Percentiles rank a stretch among this genome's conserved stretches.
These are phyloP conservation scores for Pisolithus thermaeus DNA, from an alignment of 1,284 basidiomycete genomes.

Conservation along the genomic window DNA sequence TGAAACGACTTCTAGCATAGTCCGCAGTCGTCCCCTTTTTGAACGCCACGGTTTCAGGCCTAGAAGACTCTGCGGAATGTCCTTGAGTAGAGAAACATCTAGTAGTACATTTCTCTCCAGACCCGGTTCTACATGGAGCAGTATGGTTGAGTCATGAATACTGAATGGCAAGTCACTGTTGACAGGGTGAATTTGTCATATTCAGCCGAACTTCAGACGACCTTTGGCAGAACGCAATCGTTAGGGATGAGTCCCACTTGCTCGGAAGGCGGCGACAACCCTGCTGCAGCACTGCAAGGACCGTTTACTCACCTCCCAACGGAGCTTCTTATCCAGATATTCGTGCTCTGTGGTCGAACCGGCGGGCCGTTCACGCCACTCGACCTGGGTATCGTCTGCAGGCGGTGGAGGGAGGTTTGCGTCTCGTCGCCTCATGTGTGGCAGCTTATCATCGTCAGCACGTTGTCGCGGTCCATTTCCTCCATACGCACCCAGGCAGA, in stretches of 20 bases:
- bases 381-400: constrained; percentile 46
- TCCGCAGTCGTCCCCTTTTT: no score
- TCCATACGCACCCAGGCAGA: constrained; percentile 42
- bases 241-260: not conserved
- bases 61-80: no score
- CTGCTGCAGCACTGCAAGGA: not conserved
- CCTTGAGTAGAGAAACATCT: no score
- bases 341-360: constrained; percentile 37
- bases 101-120: no score
- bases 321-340: constrained; percentile 61
- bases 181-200: no score
- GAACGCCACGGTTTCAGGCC: no score
- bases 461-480: constrained; percentile 29
- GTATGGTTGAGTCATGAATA: no score
- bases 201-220: no score
- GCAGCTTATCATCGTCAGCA: constrained; percentile 50
- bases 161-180: no score
- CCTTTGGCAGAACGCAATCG: not conserved
- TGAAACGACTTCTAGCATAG: no score
- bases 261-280: not conserved
- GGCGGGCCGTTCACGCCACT: constrained; percentile 42
- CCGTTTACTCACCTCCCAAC: constrained; percentile 40
- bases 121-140: no score
- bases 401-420: constrained; percentile 47
- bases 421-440: constrained; percentile 50